Evolutionary conservation across 495 filamentous ascomycete genomes (phyloP).

Genomic region (Echria macrotheca): DNA sequence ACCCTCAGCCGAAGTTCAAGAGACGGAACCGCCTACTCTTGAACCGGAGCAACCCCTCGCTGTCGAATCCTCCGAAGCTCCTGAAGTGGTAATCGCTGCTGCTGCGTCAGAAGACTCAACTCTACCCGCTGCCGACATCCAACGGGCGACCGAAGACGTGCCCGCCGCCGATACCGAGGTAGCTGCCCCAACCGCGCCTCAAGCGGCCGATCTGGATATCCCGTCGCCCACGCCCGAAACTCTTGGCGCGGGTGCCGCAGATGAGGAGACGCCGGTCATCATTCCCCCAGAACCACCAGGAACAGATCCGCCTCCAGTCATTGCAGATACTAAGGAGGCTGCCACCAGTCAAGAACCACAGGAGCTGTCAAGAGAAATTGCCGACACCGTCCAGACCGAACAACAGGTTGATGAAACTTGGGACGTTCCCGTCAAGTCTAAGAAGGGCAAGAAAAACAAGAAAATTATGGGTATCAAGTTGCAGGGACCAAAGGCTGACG

Average conservation of each 20-base stretch:
- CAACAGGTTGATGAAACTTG: neutral
- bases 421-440: neutral
- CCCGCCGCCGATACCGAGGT: neutral
- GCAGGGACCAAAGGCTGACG: constrained; percentile 14
- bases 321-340: neutral
- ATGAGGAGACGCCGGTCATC: neutral
- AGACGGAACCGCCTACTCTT: too few relatives aligned
- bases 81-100: too few relatives aligned
- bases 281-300: neutral
- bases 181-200: neutral
- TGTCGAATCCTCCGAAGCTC: too few relatives aligned
- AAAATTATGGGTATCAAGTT: constrained; percentile 10
- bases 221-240: neutral
- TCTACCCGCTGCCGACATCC: too few relatives aligned
- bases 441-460: constrained; percentile 14
- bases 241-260: neutral
- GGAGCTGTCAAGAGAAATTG: too few relatives aligned
- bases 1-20: too few relatives aligned
- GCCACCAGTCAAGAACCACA: neutral
- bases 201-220: neutral
- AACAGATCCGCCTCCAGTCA: neutral
- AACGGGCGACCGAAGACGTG: neutral
- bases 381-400: too few relatives aligned
- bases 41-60: too few relatives aligned
- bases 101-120: too few relatives aligned